Percentiles rank a stretch among this genome's conserved stretches.
phyloP scores from a whole-genome alignment of 306 rosid species.

The Morella rubra region DNA sequence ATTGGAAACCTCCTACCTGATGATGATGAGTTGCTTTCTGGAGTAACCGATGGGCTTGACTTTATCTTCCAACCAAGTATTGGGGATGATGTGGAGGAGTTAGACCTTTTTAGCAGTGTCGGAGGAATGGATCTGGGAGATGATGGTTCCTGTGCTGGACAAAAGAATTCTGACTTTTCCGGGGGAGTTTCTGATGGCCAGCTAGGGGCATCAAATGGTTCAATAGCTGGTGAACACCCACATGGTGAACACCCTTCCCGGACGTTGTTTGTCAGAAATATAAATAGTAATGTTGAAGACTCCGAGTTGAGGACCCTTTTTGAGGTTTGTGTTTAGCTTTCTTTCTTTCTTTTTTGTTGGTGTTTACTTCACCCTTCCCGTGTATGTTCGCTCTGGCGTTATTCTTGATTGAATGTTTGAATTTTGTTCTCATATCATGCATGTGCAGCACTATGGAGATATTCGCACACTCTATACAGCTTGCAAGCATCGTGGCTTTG shows the following conservation, averaged over 20 bases:
- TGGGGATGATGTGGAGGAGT: constrained; percentile 66
- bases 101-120: constrained; percentile 76
- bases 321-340: constrained; percentile 49
- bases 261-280: constrained; percentile 81
- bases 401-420: constrained; percentile 21
- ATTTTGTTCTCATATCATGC: background rate
- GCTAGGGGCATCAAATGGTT: constrained; percentile 51
- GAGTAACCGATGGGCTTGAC: constrained; percentile 52
- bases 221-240: constrained; percentile 58
- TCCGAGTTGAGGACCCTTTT: constrained; percentile 69
- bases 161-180: constrained; percentile 25
- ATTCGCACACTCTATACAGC: constrained; percentile 71
- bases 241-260: constrained; percentile 54
- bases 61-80: constrained; percentile 30
- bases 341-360: constrained; percentile 18
- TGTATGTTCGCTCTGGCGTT: constrained; percentile 32
- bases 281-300: constrained; percentile 69
- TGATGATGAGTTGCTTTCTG: constrained; percentile 81
- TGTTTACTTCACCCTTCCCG: constrained; percentile 29
- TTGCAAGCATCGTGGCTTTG: constrained; percentile 83
- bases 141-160: constrained; percentile 37
- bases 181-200: constrained; percentile 48
- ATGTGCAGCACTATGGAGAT: constrained; percentile 70
- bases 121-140: constrained; percentile 86
- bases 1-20: constrained; percentile 89